phyloP scores from a whole-genome alignment of 352 stramenopile species.

The Hyphochytrium catenoides region DNA sequence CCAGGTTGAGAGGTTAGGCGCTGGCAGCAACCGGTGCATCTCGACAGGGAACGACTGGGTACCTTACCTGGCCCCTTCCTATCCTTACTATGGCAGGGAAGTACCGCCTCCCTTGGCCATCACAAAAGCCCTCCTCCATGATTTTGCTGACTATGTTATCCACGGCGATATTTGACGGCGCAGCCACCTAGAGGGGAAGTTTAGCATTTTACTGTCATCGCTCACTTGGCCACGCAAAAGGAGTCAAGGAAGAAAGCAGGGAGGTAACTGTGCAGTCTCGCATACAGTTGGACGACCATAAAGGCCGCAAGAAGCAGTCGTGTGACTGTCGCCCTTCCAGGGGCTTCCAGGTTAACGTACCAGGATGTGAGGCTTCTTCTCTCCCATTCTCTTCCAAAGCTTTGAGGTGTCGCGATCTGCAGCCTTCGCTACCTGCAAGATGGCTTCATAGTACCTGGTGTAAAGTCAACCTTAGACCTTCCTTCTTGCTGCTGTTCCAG shows the following conservation, averaged over 20 bases:
- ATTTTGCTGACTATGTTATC: conserved; percentile 92
- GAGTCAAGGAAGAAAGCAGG: neutral
- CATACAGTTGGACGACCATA: no score
- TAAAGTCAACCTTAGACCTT: no score
- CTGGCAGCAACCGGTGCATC: no score
- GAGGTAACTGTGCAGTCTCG: neutral
- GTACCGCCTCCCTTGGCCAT: conserved; percentile 73
- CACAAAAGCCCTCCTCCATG: conserved; percentile 80
- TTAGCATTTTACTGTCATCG: neutral
- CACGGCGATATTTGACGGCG: conserved; percentile 81
- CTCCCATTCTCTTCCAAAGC: conserved; percentile 46
- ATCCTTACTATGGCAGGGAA: conserved; percentile 84
- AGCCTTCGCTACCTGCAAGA: conserved; percentile 43
- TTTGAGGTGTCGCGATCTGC: conserved; percentile 49
- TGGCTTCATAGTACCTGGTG: conserved; percentile 71
- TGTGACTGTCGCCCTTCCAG: no score
- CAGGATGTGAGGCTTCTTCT: conserved; percentile 75
- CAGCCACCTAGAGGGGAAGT: conserved; percentile 25
- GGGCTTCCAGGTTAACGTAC: no score
- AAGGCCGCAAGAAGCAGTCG: no score
- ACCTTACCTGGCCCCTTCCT: conserved; percentile 45
- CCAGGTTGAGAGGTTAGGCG: no score
- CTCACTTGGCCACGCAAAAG: neutral
- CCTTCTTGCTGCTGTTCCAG: no score
- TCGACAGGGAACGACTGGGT: no score